These are phyloP conservation scores for Kernera saxatilis DNA, from an alignment of 345 rosid genomes.

Conservation along the genomic window DNA sequence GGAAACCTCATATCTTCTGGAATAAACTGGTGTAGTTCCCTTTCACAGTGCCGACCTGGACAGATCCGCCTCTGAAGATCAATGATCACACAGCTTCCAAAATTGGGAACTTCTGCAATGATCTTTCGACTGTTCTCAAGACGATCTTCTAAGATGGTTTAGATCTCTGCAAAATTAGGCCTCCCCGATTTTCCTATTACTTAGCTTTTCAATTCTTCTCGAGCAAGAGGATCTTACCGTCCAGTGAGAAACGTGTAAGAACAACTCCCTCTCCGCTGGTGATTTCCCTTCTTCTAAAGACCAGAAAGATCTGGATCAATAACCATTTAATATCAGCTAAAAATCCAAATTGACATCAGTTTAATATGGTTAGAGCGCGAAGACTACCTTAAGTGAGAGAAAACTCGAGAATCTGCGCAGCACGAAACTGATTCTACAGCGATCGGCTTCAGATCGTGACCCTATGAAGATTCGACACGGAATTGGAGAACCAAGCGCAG, in stretches of 20 bases:
- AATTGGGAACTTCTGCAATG: conserved; percentile 3
- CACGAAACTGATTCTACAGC: conserved; percentile 24
- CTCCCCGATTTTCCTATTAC: neutral
- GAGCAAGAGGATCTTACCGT: conserved; percentile 16
- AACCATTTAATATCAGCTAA: neutral
- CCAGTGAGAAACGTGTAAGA: neutral
- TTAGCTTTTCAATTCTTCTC: neutral
- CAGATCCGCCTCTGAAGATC: conserved; percentile 8
- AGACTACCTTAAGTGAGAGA: conserved; percentile 17
- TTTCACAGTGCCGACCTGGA: conserved; percentile 5
- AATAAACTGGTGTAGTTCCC: neutral
- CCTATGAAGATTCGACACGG: conserved; percentile 14
- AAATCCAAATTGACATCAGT: neutral
- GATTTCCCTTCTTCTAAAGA: neutral
- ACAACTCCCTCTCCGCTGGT: neutral
- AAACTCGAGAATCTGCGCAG: conserved; percentile 12
- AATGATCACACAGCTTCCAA: neutral
- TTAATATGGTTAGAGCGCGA: neutral
- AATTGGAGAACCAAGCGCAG: conserved; percentile 5
- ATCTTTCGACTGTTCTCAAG: neutral
- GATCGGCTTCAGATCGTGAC: conserved; percentile 31
- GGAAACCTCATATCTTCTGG: neutral
- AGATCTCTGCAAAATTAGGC: neutral
- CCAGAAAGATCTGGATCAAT: conserved; percentile 28
- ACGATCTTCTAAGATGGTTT: neutral